Evolutionary conservation across 2,329 filamentous ascomycete species (phyloP).

Genomic region (Clathrospora elynae): DNA sequence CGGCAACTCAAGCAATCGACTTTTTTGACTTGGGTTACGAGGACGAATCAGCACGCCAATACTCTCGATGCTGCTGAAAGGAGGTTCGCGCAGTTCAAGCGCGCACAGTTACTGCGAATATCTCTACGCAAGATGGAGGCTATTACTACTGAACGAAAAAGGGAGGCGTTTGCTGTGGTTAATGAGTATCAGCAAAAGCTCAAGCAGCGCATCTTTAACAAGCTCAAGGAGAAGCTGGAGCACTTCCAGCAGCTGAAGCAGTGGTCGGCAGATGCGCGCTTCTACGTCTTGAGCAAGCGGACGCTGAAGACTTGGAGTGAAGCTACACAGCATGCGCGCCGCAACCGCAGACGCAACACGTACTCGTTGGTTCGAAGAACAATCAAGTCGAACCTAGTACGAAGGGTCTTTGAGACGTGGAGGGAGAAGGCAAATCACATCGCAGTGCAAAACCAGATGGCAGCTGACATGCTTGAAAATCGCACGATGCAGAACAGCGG

Average conservation of each 20-base stretch:
- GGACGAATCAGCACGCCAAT: constrained; percentile 33
- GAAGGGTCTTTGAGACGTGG: constrained; percentile 48
- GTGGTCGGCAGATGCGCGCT: constrained; percentile 61
- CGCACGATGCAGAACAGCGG: constrained; percentile 32
- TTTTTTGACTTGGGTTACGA: constrained; percentile 39
- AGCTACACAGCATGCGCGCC: constrained; percentile 56
- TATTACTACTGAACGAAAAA: constrained; percentile 29
- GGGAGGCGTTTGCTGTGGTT: constrained; percentile 45
- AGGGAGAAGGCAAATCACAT: constrained; percentile 32
- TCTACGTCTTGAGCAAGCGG: constrained; percentile 60
- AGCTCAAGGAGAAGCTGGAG: constrained; percentile 45
- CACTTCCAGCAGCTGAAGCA: constrained; percentile 56
- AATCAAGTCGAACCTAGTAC: constrained; percentile 60
- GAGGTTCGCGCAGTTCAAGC: constrained; percentile 40
- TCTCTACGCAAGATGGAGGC: constrained; percentile 38
- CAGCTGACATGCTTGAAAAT: constrained; percentile 33
- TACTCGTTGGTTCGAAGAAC: constrained; percentile 60
- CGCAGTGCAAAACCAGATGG: constrained; percentile 37
- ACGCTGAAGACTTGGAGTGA: constrained; percentile 59
- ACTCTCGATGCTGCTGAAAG: constrained; percentile 39
- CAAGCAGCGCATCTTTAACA: constrained; percentile 46
- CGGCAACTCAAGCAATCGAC: constrained; percentile 34
- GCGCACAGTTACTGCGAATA: constrained; percentile 32
- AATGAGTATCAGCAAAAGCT: constrained; percentile 51
- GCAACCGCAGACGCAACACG: constrained; percentile 59